These are phyloP conservation scores for Mycena chlorophos DNA, from an alignment of 768 basidiomycete species.

Conservation along the genomic window DNA sequence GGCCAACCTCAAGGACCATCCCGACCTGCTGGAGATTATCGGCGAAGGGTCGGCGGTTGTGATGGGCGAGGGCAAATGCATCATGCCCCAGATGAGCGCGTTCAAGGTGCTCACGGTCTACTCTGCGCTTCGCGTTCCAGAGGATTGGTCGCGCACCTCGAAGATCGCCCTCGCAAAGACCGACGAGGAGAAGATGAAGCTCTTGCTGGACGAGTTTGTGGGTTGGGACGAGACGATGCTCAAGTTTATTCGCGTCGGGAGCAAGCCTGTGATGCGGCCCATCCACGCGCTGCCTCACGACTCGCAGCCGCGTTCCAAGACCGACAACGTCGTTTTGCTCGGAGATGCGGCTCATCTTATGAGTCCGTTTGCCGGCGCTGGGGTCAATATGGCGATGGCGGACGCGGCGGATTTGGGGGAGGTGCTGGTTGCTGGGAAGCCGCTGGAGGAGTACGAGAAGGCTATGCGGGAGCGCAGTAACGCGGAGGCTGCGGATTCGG, in stretches of 20 bases:
- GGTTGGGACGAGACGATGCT: neutral
- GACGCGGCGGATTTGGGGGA: slow-evolving; percentile 20
- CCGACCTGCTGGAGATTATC: slow-evolving; percentile 18
- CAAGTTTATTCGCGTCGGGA: neutral
- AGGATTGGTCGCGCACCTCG: neutral
- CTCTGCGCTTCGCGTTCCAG: neutral
- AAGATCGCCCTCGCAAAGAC: neutral
- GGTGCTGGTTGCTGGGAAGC: neutral
- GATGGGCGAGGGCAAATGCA: slow-evolving; percentile 21
- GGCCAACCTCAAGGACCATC: slow-evolving; percentile 11
- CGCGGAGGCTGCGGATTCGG: neutral
- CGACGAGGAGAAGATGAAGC: neutral
- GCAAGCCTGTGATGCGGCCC: neutral
- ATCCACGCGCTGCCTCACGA: slow-evolving; percentile 2
- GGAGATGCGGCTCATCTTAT: slow-evolving; percentile 41
- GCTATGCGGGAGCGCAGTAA: neutral
- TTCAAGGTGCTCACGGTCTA: slow-evolving; percentile 27
- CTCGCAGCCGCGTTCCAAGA: neutral
- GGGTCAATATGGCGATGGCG: slow-evolving; percentile 35
- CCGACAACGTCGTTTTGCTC: slow-evolving; percentile 3
- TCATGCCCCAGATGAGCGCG: slow-evolving; percentile 34
- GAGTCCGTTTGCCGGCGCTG: slow-evolving; percentile 37
- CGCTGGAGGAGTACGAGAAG: neutral
- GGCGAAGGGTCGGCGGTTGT: slow-evolving; percentile 25
- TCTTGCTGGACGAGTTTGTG: neutral